A percentile compares a stretch with the other conserved stretches of the same genome.
Evolutionary conservation across 495 filamentous ascomycete genomes (phyloP).

Genomic region (Xylaria venustula): DNA sequence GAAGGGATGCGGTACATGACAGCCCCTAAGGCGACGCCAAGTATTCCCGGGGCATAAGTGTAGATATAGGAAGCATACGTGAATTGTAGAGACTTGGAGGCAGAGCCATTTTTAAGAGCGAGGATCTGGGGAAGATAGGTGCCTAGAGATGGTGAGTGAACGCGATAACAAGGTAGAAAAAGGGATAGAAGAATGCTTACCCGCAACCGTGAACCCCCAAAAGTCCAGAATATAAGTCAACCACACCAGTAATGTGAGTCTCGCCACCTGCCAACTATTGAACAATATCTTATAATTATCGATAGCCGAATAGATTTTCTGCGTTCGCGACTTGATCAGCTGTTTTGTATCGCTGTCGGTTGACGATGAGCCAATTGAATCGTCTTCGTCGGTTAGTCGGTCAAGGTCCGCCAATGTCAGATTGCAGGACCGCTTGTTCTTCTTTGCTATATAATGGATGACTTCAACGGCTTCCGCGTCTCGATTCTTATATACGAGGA

Average conservation of each 20-base stretch:
- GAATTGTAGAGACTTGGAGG: constrained; percentile 17
- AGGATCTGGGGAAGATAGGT: constrained; percentile 42
- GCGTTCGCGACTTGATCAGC: not conserved
- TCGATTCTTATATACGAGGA: constrained; percentile 39
- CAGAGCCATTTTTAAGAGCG: constrained; percentile 36
- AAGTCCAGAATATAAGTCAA: constrained; percentile 12
- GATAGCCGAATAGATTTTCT: not conserved
- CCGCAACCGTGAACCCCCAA: constrained; percentile 11
- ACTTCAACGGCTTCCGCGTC: constrained; percentile 43
- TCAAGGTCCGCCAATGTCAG: constrained; percentile 5
- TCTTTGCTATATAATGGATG: constrained; percentile 38
- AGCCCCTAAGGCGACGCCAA: constrained; percentile 42
- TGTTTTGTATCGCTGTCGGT: not conserved
- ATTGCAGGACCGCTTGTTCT: constrained; percentile 24
- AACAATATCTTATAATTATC: not conserved
- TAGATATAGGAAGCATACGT: constrained; percentile 46
- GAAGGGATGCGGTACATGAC: constrained; percentile 37
- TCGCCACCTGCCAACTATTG: not conserved
- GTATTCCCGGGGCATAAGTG: constrained; percentile 45
- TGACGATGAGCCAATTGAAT: not conserved
- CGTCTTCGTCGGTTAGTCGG: not conserved
- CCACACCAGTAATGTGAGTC: constrained; percentile 8
- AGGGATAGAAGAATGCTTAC: not conserved
- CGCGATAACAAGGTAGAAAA: not conserved
- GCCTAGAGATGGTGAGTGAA: constrained; percentile 21